Evolutionary conservation across 2,329 filamentous ascomycete genomes (phyloP), one percentile per base, ranked within the genome.

Genomic region (Fusarium neocosmosporiellum): DNA sequence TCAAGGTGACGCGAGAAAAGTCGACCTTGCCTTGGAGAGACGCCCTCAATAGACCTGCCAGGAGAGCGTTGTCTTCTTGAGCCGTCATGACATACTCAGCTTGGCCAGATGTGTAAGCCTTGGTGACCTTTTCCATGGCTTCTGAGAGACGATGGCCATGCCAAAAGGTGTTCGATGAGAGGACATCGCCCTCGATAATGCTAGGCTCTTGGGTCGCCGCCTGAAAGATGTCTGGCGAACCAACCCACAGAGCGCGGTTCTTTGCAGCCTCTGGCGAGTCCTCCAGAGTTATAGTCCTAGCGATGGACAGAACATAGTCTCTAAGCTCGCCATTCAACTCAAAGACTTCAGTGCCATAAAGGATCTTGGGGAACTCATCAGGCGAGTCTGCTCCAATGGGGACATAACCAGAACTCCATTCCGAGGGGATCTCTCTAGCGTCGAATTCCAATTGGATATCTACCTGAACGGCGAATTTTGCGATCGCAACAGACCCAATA

Each of bases 151-250:
- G 39, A 18, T 75, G 61, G 0, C 73, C 73, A 16, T 73, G 73
- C 73, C 73, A 75, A 14, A 75, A 75, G 1, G 71, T 75, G 24
- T 75, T 75, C 0, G 73, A 70, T 1, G 73, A 74, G 3, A 75
- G 70, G 13, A 71, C 65, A 31, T 75, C 73, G 3, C 73, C 73
- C n/a, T 75, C 46, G 8, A 75, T 39, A 3, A 75, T 60, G 5
- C n/a, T 20, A 4, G 73, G 73, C 2, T 43, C 22, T 2, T 36
- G 36, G 4, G 67, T 60, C 1, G 70, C 73, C 2, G 67, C 60
- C 1, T 62, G 14, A 8, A 67, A 75, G 2, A 63, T 10, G 0
- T 27, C 46, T 1, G 65, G 34, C 2, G 68, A 67, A 5, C 50
- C 24, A n/a, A 55, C 31, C 67, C 69, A 75, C 1, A 74, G 27